Evolutionary conservation across 176 grass and related monocot genomes (phyloP).

Genomic region (Canna indica): DNA sequence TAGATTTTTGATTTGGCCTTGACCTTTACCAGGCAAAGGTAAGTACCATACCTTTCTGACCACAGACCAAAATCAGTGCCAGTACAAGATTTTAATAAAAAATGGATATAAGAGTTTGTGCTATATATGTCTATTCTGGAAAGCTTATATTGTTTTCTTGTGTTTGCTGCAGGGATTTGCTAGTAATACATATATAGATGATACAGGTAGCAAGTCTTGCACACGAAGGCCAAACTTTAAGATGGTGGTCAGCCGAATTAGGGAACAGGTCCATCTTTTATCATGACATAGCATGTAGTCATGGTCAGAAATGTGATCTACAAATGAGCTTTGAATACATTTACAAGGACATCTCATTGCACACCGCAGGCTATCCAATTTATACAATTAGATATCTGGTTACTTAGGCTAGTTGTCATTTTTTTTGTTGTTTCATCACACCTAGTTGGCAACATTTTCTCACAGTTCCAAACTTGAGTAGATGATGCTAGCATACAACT

Average conservation of each 20-base stretch:
- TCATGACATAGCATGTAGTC: not conserved
- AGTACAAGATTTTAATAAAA: too few species aligned
- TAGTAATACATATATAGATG: not conserved
- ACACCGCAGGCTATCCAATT: not conserved
- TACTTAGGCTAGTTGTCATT: not conserved
- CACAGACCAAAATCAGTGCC: too few species aligned
- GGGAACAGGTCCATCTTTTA: slow-evolving; percentile 64
- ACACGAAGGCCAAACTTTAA: slow-evolving; percentile 37
- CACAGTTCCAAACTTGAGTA: too few species aligned
- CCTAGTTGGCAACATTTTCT: too few species aligned
- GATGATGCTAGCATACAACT: too few species aligned
- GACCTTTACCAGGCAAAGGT: too few species aligned
- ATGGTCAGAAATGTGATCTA: not conserved
- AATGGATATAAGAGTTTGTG: too few species aligned
- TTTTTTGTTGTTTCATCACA: not conserved
- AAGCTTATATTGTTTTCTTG: not conserved
- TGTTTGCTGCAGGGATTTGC: slow-evolving; percentile 31
- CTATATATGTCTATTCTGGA: not conserved
- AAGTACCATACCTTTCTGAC: too few species aligned
- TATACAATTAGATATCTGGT: too few species aligned
- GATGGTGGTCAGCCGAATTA: slow-evolving; percentile 41
- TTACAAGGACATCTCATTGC: not conserved
- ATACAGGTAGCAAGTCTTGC: not conserved
- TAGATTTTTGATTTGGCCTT: too few species aligned
- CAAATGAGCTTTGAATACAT: not conserved